phyloP scores from a whole-genome alignment of 306 rosid species.

The Cicer bijugum region DNA sequence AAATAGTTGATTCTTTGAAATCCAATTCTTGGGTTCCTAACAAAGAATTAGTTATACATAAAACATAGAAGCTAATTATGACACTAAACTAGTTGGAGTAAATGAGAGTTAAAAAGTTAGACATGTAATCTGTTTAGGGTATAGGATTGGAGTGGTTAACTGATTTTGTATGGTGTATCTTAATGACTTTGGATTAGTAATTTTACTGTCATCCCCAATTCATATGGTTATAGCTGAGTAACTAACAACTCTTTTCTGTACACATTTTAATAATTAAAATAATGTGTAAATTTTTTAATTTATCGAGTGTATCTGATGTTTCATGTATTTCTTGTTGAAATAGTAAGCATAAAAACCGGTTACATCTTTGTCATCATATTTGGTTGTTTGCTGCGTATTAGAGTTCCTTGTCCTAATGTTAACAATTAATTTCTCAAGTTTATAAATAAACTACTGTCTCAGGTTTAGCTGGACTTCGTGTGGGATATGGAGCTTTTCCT shows the following conservation, averaged over 20 bases:
- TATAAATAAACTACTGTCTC: slow-evolving; percentile 41
- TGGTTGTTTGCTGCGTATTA: neutral
- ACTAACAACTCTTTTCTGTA: neutral
- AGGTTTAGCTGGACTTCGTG: slow-evolving; percentile 99
- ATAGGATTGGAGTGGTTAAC: slow-evolving; percentile 27
- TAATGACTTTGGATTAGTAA: slow-evolving; percentile 10
- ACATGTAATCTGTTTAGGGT: neutral
- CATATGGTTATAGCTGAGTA: neutral
- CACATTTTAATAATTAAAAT: neutral
- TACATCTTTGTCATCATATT: neutral
- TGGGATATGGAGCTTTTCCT: slow-evolving; percentile 98
- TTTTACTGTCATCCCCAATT: neutral
- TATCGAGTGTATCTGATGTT: slow-evolving; percentile 35
- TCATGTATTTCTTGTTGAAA: slow-evolving; percentile 12
- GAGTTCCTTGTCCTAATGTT: slow-evolving; percentile 12
- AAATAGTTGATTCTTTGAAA: too few species aligned
- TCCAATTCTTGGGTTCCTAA: too few species aligned
- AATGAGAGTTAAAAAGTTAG: slow-evolving; percentile 1
- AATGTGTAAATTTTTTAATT: neutral
- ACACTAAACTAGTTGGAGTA: neutral
- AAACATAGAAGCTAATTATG: neutral
- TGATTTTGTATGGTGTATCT: neutral
- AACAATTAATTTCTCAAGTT: slow-evolving; percentile 27
- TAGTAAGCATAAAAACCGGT: neutral
- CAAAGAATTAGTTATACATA: neutral